Evolutionary conservation across 495 filamentous ascomycete genomes (phyloP), one percentile per base, ranked within the genome.

Genomic region (Xylaria acuta): DNA sequence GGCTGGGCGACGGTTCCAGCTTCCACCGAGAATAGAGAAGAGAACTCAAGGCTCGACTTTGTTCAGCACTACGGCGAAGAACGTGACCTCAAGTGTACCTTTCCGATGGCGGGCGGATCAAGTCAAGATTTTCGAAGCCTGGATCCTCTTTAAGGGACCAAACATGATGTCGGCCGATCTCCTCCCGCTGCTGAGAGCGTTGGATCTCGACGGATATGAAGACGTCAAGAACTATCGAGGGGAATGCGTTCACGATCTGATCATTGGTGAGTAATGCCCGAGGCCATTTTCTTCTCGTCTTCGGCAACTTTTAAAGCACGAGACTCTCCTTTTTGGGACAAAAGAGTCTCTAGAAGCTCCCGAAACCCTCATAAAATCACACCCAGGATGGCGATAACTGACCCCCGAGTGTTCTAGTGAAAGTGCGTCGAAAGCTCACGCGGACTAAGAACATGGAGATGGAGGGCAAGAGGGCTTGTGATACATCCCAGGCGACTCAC

Each of bases 151-250:
- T 5, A 32, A 53, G 32, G 64, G 64, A 5, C 27, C 64, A 3
- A 67, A 53, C 20, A 30, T 30, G 32, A 30, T 47, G 32, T 32
- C 63, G 16, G 64, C 41, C 8, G 64, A 67, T 34, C 64, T 67
- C 18, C 7, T 36, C 30, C 64, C 64, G 18, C 45, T 67, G 18
- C 45, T 67, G 45, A 20, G 45, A 22, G 64, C 27, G 25, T n/a
- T 67, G 18, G 64, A 67, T 25, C 64, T 67, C 4, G 64, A 67
- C 32, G 64, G 64, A 30, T 67, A 67, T 2, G 64, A 53, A 45
- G 45, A 67, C 45, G n/a, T 67, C 32, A 38, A 67, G 20, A 67
- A 53, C 11, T 8, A 8, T 8, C 7, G 32, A 1, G 45, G 64
- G 8, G 43, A 67, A 38, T 36, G 27, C 20, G 64, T 67, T 20